Conservation (phyloP, 495 filamentous ascomycete genomes). For the Amphirosellinia nigrospora region DNA sequence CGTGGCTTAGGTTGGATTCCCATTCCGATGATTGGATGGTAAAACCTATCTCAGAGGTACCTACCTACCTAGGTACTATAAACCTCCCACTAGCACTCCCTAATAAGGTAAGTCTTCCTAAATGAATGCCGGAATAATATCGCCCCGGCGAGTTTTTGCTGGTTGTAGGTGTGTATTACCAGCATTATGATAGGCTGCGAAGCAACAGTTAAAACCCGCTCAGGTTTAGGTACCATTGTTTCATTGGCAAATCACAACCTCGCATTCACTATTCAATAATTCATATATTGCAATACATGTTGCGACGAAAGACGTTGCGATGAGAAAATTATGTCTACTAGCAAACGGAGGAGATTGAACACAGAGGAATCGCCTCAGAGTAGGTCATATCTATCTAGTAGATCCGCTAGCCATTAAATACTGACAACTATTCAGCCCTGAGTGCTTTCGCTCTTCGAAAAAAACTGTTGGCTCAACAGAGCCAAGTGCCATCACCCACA, state of each 20-base stretch:
- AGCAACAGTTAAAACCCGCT: background rate
- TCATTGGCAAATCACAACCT: background rate
- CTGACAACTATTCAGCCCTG: constrained; percentile 42
- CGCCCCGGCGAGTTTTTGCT: background rate
- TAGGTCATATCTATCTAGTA: constrained; percentile 29
- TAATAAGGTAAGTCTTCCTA: background rate
- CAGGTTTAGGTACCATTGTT: too few relatives aligned
- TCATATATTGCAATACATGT: background rate
- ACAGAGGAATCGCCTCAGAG: constrained; percentile 35
- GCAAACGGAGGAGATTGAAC: constrained; percentile 53
- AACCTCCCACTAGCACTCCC: too few relatives aligned
- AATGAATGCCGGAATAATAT: background rate
- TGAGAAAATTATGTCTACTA: constrained; percentile 43
- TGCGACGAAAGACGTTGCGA: background rate
- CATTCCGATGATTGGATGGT: too few relatives aligned
- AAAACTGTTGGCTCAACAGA: constrained; percentile 41
- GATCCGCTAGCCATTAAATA: background rate
- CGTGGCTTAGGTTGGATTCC: too few relatives aligned
- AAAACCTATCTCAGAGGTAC: too few relatives aligned
- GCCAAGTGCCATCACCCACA: constrained; percentile 12
- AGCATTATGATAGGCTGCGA: background rate
- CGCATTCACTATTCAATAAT: background rate
- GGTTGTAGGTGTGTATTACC: background rate
- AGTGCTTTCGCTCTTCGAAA: constrained; percentile 60
- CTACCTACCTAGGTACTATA: too few relatives aligned